Evolutionary conservation across 176 grass and related monocot genomes (phyloP).

Genomic region (Oryza officinalis): DNA sequence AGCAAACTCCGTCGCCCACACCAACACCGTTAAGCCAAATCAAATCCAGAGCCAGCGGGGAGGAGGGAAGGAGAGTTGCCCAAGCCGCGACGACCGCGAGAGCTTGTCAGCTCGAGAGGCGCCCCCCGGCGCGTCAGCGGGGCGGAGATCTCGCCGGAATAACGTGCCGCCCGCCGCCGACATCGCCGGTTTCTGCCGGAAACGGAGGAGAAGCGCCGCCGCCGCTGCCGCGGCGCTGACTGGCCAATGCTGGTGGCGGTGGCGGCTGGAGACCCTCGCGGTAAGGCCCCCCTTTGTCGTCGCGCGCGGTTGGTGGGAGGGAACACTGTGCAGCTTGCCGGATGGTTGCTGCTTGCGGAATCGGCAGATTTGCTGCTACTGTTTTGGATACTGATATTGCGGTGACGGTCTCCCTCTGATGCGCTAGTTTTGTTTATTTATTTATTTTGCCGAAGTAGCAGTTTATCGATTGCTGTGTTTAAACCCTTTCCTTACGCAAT

Average conservation of each 20-base stretch:
- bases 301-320: constrained; percentile 33
- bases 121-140: background rate
- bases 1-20: constrained; percentile 34
- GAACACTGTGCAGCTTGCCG: background rate
- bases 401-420: background rate
- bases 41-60: constrained; percentile 18
- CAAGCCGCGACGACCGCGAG: constrained; percentile 16
- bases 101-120: constrained; percentile 2
- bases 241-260: constrained; percentile 28
- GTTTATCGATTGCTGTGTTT: constrained; percentile 39
- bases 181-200: background rate
- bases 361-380: constrained; percentile 8
- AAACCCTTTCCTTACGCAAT: background rate
- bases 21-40: constrained; percentile 45
- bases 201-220: constrained; percentile 9
- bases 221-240: background rate
- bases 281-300: constrained; percentile 19
- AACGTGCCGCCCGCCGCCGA: background rate
- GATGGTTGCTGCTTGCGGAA: background rate
- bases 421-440: background rate
- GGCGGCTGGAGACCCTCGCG: background rate
- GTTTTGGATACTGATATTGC: constrained; percentile 26
- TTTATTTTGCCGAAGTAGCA: background rate
- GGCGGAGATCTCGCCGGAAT: constrained; percentile 32
- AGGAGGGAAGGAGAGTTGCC: background rate